Conservation (phyloP, 169 alveolate genomes). For the Plasmodium ovale region DNA sequence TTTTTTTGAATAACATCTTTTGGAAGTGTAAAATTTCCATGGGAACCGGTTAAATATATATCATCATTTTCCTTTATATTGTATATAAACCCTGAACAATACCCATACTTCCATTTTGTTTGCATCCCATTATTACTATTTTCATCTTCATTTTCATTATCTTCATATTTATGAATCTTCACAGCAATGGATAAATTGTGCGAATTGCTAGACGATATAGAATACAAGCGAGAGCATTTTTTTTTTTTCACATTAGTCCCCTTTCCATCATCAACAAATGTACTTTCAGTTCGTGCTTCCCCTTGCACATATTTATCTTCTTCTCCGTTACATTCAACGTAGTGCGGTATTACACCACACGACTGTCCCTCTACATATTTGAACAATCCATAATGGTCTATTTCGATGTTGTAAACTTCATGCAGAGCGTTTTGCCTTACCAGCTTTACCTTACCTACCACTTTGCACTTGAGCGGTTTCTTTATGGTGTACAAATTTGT, state of each 20-base stretch:
- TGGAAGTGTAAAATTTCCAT: constrained; percentile 52
- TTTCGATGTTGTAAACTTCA: constrained; percentile 79
- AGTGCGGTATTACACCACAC: constrained; percentile 85
- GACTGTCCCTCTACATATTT: constrained; percentile 80
- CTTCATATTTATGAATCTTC: constrained; percentile 45
- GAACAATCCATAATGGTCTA: constrained; percentile 76
- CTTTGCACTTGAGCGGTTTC: constrained; percentile 79
- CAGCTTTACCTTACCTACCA: constrained; percentile 58
- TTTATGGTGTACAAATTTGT: constrained; percentile 75
- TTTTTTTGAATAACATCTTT: constrained; percentile 26
- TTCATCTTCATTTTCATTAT: background rate
- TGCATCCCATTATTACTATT: too few relatives aligned
- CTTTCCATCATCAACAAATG: background rate
- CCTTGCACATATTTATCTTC: too few relatives aligned
- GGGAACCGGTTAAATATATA: constrained; percentile 71
- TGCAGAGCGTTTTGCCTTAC: constrained; percentile 76
- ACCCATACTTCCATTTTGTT: constrained; percentile 73
- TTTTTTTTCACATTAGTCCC: background rate
- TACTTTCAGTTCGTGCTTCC: too few relatives aligned
- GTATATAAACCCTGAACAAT: constrained; percentile 63
- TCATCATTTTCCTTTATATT: constrained; percentile 55
- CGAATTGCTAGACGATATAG: constrained; percentile 48
- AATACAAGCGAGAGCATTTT: constrained; percentile 41
- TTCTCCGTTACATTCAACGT: background rate
- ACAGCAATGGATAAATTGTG: constrained; percentile 54